These are phyloP conservation scores for Fragilaria crotonensis DNA, from an alignment of 108 stramenopile genomes.

Conservation along the genomic window DNA sequence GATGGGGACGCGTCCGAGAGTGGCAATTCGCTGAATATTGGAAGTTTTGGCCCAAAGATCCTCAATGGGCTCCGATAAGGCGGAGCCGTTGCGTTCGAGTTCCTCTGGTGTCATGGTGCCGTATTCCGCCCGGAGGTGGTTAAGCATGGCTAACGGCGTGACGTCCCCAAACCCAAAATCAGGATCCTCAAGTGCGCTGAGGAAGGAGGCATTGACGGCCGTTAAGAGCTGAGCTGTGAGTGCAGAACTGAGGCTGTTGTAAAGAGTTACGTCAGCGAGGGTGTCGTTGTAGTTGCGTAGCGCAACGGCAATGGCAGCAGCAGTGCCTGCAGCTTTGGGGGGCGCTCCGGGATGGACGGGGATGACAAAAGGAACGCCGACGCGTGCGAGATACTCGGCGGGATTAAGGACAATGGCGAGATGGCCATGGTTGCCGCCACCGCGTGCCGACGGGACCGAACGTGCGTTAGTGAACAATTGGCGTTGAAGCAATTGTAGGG, in stretches of 20 bases:
- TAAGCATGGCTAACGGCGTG: too few species aligned
- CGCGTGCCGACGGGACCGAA: conserved; percentile 11
- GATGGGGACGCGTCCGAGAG: too few species aligned
- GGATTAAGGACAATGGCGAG: conserved; percentile 6
- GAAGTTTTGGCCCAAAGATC: too few species aligned
- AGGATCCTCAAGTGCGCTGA: too few species aligned
- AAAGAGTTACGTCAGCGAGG: not conserved
- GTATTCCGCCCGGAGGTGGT: conserved; percentile 10
- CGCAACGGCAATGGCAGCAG: not conserved
- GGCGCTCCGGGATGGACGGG: not conserved
- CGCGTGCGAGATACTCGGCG: conserved; percentile 5
- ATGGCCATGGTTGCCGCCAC: conserved; percentile 17
- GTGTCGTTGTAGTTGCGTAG: not conserved
- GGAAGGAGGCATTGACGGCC: conserved; percentile 14
- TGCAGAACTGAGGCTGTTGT: not conserved
- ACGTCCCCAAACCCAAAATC: too few species aligned
- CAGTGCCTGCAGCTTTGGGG: not conserved
- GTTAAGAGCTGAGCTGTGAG: conserved; percentile 2
- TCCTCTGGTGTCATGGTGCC: conserved; percentile 16
- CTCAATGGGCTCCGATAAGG: too few species aligned
- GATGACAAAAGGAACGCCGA: too few species aligned
- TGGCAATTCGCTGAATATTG: too few species aligned
- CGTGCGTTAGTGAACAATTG: conserved; percentile 14
- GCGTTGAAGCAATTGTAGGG: not conserved
- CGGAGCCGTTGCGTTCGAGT: conserved; percentile 7